Evolutionary conservation across 2,329 filamentous ascomycete genomes (phyloP), one percentile per base, ranked within the genome.

Genomic region (Diaporthe helianthi): DNA sequence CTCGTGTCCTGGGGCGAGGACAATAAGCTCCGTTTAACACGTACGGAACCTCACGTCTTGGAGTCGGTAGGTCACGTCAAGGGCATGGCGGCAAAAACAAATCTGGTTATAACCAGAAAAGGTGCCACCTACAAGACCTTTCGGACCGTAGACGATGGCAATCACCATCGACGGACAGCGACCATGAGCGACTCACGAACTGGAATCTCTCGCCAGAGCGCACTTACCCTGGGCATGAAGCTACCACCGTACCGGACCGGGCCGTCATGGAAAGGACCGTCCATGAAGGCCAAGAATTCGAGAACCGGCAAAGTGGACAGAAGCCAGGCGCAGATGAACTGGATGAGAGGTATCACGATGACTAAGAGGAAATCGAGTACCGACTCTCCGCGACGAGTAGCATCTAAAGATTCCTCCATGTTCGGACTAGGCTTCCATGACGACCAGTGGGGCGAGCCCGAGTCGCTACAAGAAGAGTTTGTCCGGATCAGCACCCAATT

Each of bases 1-100:
- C 84, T 98, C 22, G 93, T 98, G 0, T 94, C 94, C 0, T 98
- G 94, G 94, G 94, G 94, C 31, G 90, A 92, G 60, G 95, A 98
- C 78, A 92, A 92, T 73, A 88, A 94, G 75, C 83, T 98, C 36
- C 90, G 92, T 60, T 84, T 98, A 33, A 92, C 97, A 76, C 90
- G 89, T 58, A 86, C 94, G 24, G 87, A 93, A 49, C 81, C 88
- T 1, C 82, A 89, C 31, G 83, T 90, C 36, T 82, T 96, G 0
- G 83, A 87, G 69, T 84, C 87, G 2, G 90, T 97, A 19, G 93
- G 93, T 3, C 92, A 93, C 76, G 83, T 88, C 54, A 93, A 90
- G 76, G 93, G 92, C 5, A 85, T 84, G 64, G 85, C 85, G 4
- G 87, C 90, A 24, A 85, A 85, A 8, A 88, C 88, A 47, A 89